Conservation (phyloP, 2,329 filamentous ascomycete species). For the Fusarium nelsonii region DNA sequence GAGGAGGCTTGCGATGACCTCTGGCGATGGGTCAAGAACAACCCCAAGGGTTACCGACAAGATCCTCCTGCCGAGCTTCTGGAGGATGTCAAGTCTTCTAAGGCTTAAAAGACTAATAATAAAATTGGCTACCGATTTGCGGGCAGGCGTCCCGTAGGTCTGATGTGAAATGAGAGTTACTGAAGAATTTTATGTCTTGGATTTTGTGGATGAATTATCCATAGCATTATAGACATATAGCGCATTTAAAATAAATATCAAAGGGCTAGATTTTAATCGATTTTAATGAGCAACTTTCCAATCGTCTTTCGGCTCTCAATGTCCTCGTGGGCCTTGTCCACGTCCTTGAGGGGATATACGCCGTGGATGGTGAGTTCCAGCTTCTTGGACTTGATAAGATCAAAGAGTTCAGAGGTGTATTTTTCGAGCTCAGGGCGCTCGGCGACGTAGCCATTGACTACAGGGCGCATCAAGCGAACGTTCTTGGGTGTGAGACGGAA, state of each 20-base stretch:
- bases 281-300: constrained; percentile 83
- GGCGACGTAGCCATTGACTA: constrained; percentile 76
- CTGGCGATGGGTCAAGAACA: constrained; percentile 98
- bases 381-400: constrained; percentile 75
- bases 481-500: constrained; percentile 77
- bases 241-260: constrained; percentile 35
- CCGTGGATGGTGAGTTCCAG: constrained; percentile 81
- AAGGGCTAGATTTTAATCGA: constrained; percentile 56
- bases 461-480: constrained; percentile 79
- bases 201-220: constrained; percentile 37
- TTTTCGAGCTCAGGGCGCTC: constrained; percentile 77
- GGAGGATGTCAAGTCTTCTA: constrained; percentile 66
- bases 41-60: constrained; percentile 94
- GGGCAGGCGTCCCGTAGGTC: constrained; percentile 34
- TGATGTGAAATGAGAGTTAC: constrained; percentile 21
- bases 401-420: constrained; percentile 79
- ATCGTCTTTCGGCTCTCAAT: constrained; percentile 85
- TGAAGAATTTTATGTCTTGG: constrained; percentile 35
- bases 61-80: constrained; percentile 87
- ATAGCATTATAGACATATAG: constrained; percentile 42
- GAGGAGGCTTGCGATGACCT: constrained; percentile 94
- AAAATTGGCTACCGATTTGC: constrained; percentile 26
- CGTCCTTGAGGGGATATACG: constrained; percentile 80
- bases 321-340: constrained; percentile 78
- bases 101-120: constrained; percentile 42